phyloP scores from a whole-genome alignment of 2,329 filamentous ascomycete genomes.

The Aureobasidium sp. region DNA sequence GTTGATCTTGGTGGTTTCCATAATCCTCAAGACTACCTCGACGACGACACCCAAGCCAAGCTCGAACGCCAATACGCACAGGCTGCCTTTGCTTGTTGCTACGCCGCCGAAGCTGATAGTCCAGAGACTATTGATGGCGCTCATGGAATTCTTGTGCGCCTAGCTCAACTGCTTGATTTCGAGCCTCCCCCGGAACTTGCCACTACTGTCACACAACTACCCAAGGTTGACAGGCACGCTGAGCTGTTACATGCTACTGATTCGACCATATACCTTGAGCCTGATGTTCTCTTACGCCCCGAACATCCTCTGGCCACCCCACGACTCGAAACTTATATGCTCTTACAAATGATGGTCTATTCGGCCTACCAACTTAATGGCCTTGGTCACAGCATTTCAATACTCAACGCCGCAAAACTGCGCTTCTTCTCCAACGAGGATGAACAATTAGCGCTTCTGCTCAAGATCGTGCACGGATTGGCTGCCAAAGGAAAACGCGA shows the following conservation, averaged over 20 bases:
- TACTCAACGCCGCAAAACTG: slow-evolving; percentile 46
- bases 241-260: slow-evolving; percentile 25
- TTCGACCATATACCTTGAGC: slow-evolving; percentile 27
- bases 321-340: slow-evolving; percentile 43
- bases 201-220: slow-evolving; percentile 33
- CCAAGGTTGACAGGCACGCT: slow-evolving; percentile 31
- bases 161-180: slow-evolving; percentile 52
- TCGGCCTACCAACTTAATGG: slow-evolving; percentile 36
- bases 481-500: slow-evolving; percentile 44
- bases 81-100: slow-evolving; percentile 58
- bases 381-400: slow-evolving; percentile 33
- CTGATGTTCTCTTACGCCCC: slow-evolving; percentile 44
- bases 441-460: slow-evolving; percentile 55
- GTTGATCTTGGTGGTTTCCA: slow-evolving; percentile 57
- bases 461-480: slow-evolving; percentile 49
- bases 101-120: slow-evolving; percentile 54
- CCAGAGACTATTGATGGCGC: slow-evolving; percentile 51
- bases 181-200: slow-evolving; percentile 45
- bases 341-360: slow-evolving; percentile 55
- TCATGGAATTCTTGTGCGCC: slow-evolving; percentile 51
- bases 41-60: slow-evolving; percentile 51
- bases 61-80: slow-evolving; percentile 59
- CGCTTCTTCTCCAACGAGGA: slow-evolving; percentile 53
- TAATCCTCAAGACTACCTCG: slow-evolving; percentile 44
- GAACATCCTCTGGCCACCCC: slow-evolving; percentile 60